Conservation (phyloP, 139 green algal genomes). For the Chlamydomonas asymmetrica region DNA sequence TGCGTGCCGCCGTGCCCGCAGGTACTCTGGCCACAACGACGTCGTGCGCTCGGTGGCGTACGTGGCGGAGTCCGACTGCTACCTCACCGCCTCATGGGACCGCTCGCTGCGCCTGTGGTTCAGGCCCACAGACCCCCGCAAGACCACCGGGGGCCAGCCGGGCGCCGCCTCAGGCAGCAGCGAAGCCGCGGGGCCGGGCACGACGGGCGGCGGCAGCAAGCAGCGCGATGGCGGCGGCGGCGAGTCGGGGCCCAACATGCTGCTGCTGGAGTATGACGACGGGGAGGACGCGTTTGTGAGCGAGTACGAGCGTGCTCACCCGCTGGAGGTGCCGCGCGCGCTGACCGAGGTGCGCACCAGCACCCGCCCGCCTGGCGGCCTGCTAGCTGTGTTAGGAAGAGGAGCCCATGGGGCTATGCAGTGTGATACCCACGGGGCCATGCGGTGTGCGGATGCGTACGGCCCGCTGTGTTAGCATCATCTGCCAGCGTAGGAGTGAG, state of each 20-base stretch:
- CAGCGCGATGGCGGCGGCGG: constrained; percentile 14
- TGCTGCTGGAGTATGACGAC: constrained; percentile 41
- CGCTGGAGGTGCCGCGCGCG: constrained; percentile 54
- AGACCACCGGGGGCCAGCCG: not conserved
- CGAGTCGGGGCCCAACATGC: constrained; percentile 16
- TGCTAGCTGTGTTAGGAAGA: too few species aligned
- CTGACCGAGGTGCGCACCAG: constrained; percentile 37
- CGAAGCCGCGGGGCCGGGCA: too few species aligned
- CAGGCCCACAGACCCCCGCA: constrained; percentile 24
- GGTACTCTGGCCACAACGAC: constrained; percentile 62
- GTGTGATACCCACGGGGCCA: too few species aligned
- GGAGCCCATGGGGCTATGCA: too few species aligned
- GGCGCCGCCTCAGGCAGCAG: constrained; percentile 6
- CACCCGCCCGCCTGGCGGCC: too few species aligned
- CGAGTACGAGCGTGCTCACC: constrained; percentile 60
- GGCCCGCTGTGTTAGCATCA: too few species aligned
- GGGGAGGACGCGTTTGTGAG: constrained; percentile 46
- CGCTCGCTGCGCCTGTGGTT: constrained; percentile 50
- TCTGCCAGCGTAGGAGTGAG: too few species aligned
- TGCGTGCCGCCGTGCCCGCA: constrained; percentile 5
- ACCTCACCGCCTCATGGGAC: constrained; percentile 59
- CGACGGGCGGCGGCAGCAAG: too few species aligned
- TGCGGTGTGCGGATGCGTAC: too few species aligned
- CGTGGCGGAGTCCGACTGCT: constrained; percentile 51
- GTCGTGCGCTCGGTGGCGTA: constrained; percentile 59